Base-by-base conservation (phyloP, 495 filamentous ascomycete species). In the Penicillium flavigenum region DNA sequence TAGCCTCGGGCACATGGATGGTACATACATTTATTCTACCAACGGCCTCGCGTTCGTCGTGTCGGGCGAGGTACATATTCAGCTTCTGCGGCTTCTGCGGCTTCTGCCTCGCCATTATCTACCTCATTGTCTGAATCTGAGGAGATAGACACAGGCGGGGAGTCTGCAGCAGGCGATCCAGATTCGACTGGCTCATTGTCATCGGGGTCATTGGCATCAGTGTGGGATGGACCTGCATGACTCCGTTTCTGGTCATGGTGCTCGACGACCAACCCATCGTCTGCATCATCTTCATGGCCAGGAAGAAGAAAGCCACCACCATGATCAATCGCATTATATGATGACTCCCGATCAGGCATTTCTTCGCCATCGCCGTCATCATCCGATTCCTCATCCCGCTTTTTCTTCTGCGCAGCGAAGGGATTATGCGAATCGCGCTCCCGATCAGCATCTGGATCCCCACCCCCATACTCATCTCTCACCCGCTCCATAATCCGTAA, bases 401-500 rank as follows among this genome's bases (percentile, higher is more conserved):
- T 43, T 29, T 48, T 61, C 39, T 63, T 60, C 31, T 60, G 51
- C 9, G 54, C 47, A 6, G 69, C 63, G 58, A 79, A 79, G 3
- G 76, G 75, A 60, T 79, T 79, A 41, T 70, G 58, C 4, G 59
- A 46, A 34, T 77, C 75, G 17, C 63, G 59, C 54, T 75, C 66
- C 7, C 55, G 43, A 44, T 71, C 72, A 29, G 59, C 64, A 38
- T 50, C 73, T 29, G 72, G 68, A 58, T 75, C 73, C 22, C 69
- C 73, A 22, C 83, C 88, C 3, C 88, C 89, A 76, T 96, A 95
- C 48, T 96, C 90, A 51, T 86, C 81, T 39, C 80, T 76, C 31
- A 98, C 85, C 39, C 92, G 79, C 69, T 92, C 83, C 34, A 88
- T 78, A 60, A 98, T 92, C 41, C 91, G 79, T 71, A 96, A 60